Evolutionary conservation across 2,329 filamentous ascomycete species (phyloP).

Genomic region (Exutisphaerella laricina): DNA sequence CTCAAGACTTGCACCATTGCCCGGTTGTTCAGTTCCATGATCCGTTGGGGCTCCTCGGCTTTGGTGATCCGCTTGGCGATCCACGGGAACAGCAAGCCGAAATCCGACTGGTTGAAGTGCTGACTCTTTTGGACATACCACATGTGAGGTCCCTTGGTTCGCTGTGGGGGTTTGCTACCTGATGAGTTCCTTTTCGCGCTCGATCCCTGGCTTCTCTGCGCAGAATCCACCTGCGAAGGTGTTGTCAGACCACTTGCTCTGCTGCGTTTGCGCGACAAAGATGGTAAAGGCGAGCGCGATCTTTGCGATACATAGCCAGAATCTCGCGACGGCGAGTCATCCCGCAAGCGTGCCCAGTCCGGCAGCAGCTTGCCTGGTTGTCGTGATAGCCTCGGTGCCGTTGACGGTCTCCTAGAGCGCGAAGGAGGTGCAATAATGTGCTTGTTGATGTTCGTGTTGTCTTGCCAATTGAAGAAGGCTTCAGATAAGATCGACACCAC

Average conservation of each 20-base stretch:
- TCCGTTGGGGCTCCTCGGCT: slow-evolving; percentile 64
- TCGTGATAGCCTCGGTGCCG: slow-evolving; percentile 24
- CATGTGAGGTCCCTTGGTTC: slow-evolving; percentile 51
- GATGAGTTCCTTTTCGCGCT: slow-evolving; percentile 2
- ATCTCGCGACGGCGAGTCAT: slow-evolving; percentile 28
- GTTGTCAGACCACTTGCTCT: slow-evolving; percentile 20
- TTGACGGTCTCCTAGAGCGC: slow-evolving; percentile 25
- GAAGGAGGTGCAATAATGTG: slow-evolving; percentile 48
- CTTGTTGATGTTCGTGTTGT: slow-evolving; percentile 65
- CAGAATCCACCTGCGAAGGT: slow-evolving; percentile 17
- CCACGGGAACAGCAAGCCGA: slow-evolving; percentile 75
- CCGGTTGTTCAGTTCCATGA: slow-evolving; percentile 79
- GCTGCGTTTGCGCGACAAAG: slow-evolving; percentile 22
- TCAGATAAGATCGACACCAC: slow-evolving; percentile 69
- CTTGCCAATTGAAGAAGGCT: slow-evolving; percentile 71
- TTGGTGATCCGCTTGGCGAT: slow-evolving; percentile 47
- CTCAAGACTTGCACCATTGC: slow-evolving; percentile 68
- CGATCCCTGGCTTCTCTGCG: slow-evolving; percentile 3
- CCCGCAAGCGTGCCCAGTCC: slow-evolving; percentile 27
- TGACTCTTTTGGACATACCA: slow-evolving; percentile 71
- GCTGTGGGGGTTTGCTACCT: slow-evolving; percentile 4
- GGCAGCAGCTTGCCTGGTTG: slow-evolving; percentile 27
- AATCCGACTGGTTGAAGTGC: slow-evolving; percentile 78
- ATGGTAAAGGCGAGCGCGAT: slow-evolving; percentile 19
- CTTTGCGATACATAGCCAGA: slow-evolving; percentile 30